A percentile compares a stretch with the other conserved stretches of the same genome.
These are phyloP conservation scores for Camellia granthamiana DNA, from an alignment of 148 eudicot genomes.

Conservation along the genomic window DNA sequence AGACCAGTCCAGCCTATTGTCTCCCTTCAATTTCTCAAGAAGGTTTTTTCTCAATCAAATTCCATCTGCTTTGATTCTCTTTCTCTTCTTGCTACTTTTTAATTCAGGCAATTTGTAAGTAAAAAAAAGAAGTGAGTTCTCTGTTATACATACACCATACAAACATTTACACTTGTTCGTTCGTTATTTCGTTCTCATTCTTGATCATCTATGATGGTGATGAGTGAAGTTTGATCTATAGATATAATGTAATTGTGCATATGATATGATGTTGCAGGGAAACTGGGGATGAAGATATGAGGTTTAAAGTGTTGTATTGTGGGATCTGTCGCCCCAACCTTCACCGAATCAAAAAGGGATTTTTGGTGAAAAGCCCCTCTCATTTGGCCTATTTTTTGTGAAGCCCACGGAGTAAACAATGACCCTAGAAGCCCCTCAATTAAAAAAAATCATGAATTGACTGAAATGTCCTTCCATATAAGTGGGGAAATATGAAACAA, in stretches of 20 bases:
- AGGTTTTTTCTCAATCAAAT: too few relatives aligned
- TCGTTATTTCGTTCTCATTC: too few relatives aligned
- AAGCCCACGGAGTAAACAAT: too few relatives aligned
- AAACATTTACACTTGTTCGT: background rate
- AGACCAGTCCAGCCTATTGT: constrained; percentile 17
- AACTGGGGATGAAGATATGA: constrained; percentile 2
- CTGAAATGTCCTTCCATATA: too few relatives aligned
- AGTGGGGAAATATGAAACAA: too few relatives aligned
- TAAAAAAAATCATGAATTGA: too few relatives aligned
- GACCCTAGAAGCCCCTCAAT: too few relatives aligned
- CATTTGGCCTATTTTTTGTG: too few relatives aligned
- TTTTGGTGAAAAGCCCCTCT: too few relatives aligned
- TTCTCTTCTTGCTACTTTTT: background rate
- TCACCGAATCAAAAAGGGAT: background rate
- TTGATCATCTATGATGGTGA: background rate
- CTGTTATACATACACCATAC: background rate
- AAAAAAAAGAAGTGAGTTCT: background rate
- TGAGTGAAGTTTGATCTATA: background rate
- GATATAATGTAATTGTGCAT: too few relatives aligned
- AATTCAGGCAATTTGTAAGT: background rate
- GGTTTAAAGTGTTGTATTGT: constrained; percentile 12
- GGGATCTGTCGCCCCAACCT: constrained; percentile 12
- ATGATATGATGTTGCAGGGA: background rate
- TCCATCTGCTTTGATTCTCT: too few relatives aligned
- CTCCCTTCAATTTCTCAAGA: constrained; percentile 22